A percentile compares a stretch with the other conserved stretches of the same genome.
These are phyloP conservation scores for Saccharomycopsis sp. DNA, from an alignment of 805 yeast genomes.

Conservation along the genomic window DNA sequence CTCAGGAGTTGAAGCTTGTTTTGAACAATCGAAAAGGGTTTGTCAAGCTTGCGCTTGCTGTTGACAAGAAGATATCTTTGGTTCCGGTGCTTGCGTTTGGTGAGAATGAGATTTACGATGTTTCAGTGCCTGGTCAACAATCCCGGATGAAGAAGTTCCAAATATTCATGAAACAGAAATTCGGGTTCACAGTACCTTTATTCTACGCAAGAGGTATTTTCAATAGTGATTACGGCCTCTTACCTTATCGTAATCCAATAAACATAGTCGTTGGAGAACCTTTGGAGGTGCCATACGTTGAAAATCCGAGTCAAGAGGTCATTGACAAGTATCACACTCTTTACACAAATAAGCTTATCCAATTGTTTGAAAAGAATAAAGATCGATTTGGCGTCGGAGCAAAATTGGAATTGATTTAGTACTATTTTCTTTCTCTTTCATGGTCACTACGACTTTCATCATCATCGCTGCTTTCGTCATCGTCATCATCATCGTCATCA, in stretches of 20 bases:
- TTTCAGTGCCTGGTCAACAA: constrained; percentile 35
- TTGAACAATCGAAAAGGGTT: constrained; percentile 79
- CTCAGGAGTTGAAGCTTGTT: constrained; percentile 54
- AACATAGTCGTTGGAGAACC: constrained; percentile 70
- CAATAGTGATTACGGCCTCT: constrained; percentile 82
- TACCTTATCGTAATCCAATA: constrained; percentile 79
- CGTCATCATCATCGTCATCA: constrained; percentile 28
- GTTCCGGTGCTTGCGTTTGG: constrained; percentile 93
- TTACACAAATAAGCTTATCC: constrained; percentile 55
- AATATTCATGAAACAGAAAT: constrained; percentile 55
- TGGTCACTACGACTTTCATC: neutral
- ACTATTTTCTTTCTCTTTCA: no score
- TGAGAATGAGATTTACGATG: constrained; percentile 59
- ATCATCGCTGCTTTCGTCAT: constrained; percentile 22
- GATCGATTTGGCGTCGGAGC: constrained; percentile 31
- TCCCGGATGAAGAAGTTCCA: constrained; percentile 52
- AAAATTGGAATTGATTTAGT: constrained; percentile 4
- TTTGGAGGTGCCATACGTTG: constrained; percentile 41
- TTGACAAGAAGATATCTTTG: constrained; percentile 64
- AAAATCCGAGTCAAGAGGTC: constrained; percentile 37
- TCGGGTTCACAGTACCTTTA: constrained; percentile 84
- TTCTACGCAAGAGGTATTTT: constrained; percentile 89
- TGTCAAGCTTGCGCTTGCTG: constrained; percentile 72
- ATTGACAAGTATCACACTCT: constrained; percentile 63
- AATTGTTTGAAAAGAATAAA: constrained; percentile 61